Base-by-base conservation (phyloP, 2,329 filamentous ascomycete species). In the Claviceps sorghi region DNA sequence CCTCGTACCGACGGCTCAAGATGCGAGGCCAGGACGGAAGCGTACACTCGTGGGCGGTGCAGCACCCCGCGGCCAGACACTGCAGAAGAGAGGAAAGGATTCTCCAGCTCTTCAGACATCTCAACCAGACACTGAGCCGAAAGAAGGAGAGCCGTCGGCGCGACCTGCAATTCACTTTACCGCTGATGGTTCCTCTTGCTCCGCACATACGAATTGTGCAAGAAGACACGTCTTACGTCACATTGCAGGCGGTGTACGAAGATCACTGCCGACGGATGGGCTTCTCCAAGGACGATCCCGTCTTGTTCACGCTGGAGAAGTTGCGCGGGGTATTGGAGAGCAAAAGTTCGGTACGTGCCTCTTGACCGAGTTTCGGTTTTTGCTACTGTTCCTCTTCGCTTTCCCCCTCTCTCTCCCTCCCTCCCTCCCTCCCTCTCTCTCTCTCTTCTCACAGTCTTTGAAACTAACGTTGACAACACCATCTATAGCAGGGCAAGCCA, bases 11-110 rank as follows among this genome's bases (percentile, higher is more conserved):
- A 34, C 81, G 94, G 47, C 77, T 99, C 60, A 95, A 89, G 72
- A 97, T 99, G 65, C 86, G 94, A 58, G 94, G 93, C 17, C 91
- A 97, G 64, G 94, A 99, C 68, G 93, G 94, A 58, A 97, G 90
- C 64, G 74, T 95, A n/a, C 93, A 98, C 73, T 80, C 88, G 8
- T 99, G 96, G 69, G 90, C 90, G 3, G 88, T 98, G 38, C 94
- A 98, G 64, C 91, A 97, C 65, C 94, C 93, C 4, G 90, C 93
- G 2, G 88, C 90, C 3, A 77, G 93, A 53, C 90, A 95, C 66
- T 96, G 90, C 62, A 81, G 93, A 55, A 81, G 94, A 52, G 94
- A 99, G 66, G 94, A 98, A 70, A 80, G 93, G 30, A 95, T 97
- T 53, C 69, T 96, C 57, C 93, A 99, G 67, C 77, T 99, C 13